Evolutionary conservation across 805 yeast genomes (phyloP).

Genomic region (Myxozyma kluyveri): DNA sequence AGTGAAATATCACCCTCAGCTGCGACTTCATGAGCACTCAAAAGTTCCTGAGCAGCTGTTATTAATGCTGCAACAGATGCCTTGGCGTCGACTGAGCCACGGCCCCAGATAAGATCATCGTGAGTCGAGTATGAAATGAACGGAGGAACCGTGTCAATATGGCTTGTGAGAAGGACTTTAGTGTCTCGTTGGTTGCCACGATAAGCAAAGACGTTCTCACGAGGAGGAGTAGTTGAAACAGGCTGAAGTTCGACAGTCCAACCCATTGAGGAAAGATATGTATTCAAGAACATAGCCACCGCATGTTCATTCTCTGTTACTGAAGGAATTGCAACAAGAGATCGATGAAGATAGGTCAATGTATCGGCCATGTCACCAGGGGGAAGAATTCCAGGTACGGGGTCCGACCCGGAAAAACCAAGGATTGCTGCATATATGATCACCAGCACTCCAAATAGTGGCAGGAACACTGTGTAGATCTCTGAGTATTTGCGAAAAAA

Average conservation of each 20-base stretch:
- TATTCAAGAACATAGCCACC: constrained; percentile 43
- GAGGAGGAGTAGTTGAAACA: constrained; percentile 37
- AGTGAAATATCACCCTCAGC: constrained; percentile 57
- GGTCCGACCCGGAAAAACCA: neutral
- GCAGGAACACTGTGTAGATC: constrained; percentile 27
- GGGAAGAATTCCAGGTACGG: constrained; percentile 4
- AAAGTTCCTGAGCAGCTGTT: constrained; percentile 51
- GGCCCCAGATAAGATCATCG: constrained; percentile 55
- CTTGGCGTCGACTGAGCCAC: constrained; percentile 73
- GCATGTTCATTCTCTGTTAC: constrained; percentile 40
- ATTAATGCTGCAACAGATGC: constrained; percentile 65
- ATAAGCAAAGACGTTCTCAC: constrained; percentile 60
- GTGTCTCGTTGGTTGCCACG: constrained; percentile 47
- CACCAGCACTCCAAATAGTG: constrained; percentile 16
- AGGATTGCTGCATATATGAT: constrained; percentile 13
- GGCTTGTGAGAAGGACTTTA: constrained; percentile 56
- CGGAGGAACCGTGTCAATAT: constrained; percentile 73
- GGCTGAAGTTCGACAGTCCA: constrained; percentile 52
- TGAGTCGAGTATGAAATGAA: constrained; percentile 49
- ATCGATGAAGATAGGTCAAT: constrained; percentile 34
- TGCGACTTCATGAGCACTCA: constrained; percentile 39
- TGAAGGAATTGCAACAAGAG: constrained; percentile 41
- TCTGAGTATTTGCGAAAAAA: constrained; percentile 25
- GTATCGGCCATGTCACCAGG: constrained; percentile 7
- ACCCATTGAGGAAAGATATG: constrained; percentile 45